Evolutionary conservation across 768 basidiomycete genomes (phyloP), one percentile per base, ranked within the genome.

Genomic region (Naganishia vaughanmartiniae): DNA sequence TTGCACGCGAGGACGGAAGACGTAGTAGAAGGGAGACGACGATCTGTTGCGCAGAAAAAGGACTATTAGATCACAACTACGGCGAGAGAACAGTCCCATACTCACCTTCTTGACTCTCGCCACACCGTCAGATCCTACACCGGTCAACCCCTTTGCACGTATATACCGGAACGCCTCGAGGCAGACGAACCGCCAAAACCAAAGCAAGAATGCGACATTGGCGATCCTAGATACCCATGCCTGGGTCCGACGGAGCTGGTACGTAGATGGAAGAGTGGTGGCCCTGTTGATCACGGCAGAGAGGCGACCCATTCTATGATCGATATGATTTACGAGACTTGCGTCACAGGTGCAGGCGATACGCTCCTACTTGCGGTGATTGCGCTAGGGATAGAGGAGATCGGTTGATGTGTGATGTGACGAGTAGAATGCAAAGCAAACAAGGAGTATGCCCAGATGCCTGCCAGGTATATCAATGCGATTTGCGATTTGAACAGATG

Each of bases 221-320:
- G 77, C 76, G 51, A 72, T 67, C 88, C 91, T 91, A 92, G 82
- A 94, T 26, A 63, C 87, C 71, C 88, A 84, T 79, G 91, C 93
- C 74, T 86, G 87, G 72, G 88, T 85, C 79, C 92, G 88, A 33
- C 91, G 92, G 74, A 92, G 92, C 77, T 93, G 82, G 89, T 91
- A 68, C 48, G 28, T 54, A 9, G 66, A 54, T n/a, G 28, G 33
- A 34, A 63, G 28, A 5, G 60, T 63, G 10, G 60, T 63, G 19
- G 36, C 30, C 30, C 36, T 36, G 26, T 56, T 31, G 30, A 48
- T 42, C 12, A 65, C 39, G 21, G 36, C 30, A 28, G 57, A 31
- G 46, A 71, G 39, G 33, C 36, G 28, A 17, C 30, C 26, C 7
- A 39, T 36, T 30, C 36, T 46, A 5, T 15, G 21, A 10, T 5